Evolutionary conservation across 371 early-diverging fungal species (phyloP), one percentile per base, ranked within the genome.

Genomic region (Syncephalis fuscata): DNA sequence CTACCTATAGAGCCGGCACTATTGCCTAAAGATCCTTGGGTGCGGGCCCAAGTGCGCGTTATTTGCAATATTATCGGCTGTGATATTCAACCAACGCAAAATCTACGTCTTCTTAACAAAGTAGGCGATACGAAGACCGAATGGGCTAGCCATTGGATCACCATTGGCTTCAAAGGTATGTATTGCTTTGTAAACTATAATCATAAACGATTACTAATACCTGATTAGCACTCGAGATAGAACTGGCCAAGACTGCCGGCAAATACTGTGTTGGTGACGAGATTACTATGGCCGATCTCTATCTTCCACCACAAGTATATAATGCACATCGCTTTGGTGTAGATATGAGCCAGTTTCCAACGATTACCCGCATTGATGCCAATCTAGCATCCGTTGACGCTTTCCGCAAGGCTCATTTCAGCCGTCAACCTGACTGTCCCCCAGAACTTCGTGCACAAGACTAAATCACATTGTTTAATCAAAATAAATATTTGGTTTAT

Each of bases 81-180:
- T 58, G 95, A 91, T 55, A 92, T 78, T 43, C 92, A 91, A 56
- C 95, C 95, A 2, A 50, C 90, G 38, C 85, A 89, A 54, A 92
- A 93, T 60, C 54, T 84, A 47, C 58, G 73, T n/a, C 76, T 92
- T 0, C 52, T 85, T 44, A 60, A 70, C 19, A 66, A 76, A 42
- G 64, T 76, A 15, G 74, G 61, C 4, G 66, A 67, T 45, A 70
- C 66, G 36, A 71, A 62, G 51, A 57, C 27, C 23, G 86, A 74
- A 39, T 87, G 81, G 85, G 78, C 68, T 14, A 60, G 54, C 44
- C 50, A 63, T 24, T 72, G 72, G 58, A 70, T 89, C 27, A 46
- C 58, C 1, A 49, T 58, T 8, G 88, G 88, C 0, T 81, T 91
- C 56, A 55, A 66, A 15, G 77, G 81, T 79, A 62, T 46, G 27